Conservation (phyloP, 1,139 yeast genomes). For the Kurtzmaniella quercitrusa region DNA sequence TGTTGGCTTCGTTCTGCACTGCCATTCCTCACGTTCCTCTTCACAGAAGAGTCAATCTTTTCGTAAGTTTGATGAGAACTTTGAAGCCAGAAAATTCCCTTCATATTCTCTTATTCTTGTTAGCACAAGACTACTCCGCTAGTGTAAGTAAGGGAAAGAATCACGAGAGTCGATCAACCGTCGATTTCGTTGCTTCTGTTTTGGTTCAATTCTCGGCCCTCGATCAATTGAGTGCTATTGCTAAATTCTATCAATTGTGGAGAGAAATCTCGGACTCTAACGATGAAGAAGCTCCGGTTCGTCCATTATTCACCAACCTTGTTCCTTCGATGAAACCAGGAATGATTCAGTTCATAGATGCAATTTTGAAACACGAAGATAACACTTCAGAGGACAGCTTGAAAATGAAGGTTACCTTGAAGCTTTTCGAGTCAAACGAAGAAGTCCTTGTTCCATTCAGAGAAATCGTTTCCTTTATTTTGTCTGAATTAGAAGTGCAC, state of each 20-base stretch:
- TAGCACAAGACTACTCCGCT: conserved; percentile 72
- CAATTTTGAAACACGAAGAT: conserved; percentile 24
- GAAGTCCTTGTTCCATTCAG: conserved; percentile 41
- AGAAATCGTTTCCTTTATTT: conserved; percentile 32
- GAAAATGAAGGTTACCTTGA: conserved; percentile 56
- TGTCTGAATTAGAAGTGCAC: conserved; percentile 32
- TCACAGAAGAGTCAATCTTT: conserved; percentile 86
- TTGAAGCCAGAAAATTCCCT: conserved; percentile 67
- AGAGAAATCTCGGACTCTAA: conserved; percentile 36
- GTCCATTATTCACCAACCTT: neutral
- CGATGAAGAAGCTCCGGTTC: neutral
- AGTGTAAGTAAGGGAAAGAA: conserved; percentile 50
- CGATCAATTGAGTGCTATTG: conserved; percentile 65
- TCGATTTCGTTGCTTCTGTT: conserved; percentile 71
- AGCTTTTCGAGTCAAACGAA: conserved; percentile 34
- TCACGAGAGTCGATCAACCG: conserved; percentile 60
- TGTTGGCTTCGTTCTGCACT: conserved; percentile 82
- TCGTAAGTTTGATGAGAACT: conserved; percentile 72
- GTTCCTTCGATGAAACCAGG: conserved; percentile 41
- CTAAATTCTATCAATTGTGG: conserved; percentile 54
- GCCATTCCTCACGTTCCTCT: conserved; percentile 96
- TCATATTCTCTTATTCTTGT: conserved; percentile 68
- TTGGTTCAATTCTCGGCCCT: conserved; percentile 60
- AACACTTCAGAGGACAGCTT: conserved; percentile 19
- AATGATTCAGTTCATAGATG: conserved; percentile 49